phyloP scores from a whole-genome alignment of 148 eudicot genomes.

The Camellia granthamiana region DNA sequence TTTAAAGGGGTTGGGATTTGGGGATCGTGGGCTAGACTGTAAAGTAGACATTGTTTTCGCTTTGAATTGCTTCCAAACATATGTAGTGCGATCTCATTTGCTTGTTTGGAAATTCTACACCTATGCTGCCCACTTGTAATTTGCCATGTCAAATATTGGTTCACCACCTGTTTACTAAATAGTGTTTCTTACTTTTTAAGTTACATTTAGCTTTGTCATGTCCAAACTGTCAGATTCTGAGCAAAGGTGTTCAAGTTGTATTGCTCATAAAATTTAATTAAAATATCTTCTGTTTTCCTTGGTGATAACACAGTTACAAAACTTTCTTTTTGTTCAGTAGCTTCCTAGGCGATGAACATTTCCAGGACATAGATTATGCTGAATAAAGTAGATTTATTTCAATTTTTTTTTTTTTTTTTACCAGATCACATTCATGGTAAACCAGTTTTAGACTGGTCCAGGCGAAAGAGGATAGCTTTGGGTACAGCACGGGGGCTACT shows the following conservation, averaged over 20 bases:
- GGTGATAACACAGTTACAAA: too few species aligned
- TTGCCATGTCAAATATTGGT: background rate
- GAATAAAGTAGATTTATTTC: background rate
- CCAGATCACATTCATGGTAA: constrained; percentile 64
- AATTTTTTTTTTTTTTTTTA: background rate
- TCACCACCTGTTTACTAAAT: background rate
- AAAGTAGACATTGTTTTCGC: background rate
- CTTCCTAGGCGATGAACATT: background rate
- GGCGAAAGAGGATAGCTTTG: constrained; percentile 78
- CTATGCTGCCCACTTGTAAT: background rate
- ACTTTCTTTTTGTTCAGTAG: background rate
- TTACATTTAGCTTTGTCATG: background rate
- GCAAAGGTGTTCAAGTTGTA: background rate
- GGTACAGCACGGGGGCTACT: constrained; percentile 89
- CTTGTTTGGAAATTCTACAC: background rate
- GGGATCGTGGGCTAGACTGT: background rate
- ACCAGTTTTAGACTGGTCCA: constrained; percentile 80
- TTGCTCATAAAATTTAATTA: background rate
- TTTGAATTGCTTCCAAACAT: background rate
- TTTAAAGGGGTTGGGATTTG: background rate
- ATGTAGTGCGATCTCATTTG: background rate
- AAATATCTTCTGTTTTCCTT: background rate
- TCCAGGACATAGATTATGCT: background rate
- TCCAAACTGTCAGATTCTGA: background rate
- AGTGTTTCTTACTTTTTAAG: background rate